Evolutionary conservation across 768 basidiomycete genomes (phyloP), one percentile per base, ranked within the genome.

Genomic region (Dentipellis fragilis): DNA sequence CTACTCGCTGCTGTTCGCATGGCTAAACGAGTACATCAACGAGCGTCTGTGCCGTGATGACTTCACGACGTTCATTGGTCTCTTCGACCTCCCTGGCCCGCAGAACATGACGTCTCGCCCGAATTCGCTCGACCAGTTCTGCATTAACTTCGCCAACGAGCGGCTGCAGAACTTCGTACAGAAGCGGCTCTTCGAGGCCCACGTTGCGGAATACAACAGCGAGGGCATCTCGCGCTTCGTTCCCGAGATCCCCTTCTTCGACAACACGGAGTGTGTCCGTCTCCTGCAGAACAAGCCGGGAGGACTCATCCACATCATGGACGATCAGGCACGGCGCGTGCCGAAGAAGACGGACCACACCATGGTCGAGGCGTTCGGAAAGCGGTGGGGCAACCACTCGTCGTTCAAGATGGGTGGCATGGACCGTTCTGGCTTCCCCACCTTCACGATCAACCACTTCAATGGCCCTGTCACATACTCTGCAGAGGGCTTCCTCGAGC

Each of bases 21-120:
- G 94, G 94, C 71, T 98, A 57, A 95, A 94, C 67, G 96, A 98
- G 66, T 81, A 91, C 66, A 86, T 98, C 74, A 98, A 98, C 67
- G 88, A 96, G 62, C 88, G 89, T 40, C 81, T 99, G 14, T 96
- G 93, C 74, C 83, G 85, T 21, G 94, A 97, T 39, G 93, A 96
- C 66, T 99, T 93, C 60, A 75, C 79, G 3, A 90, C 89, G 2
- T 96, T 94, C 72, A 86, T 98, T 61, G 91, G 93, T 9, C 77
- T 98, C 37, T 87, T 98, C 65, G 93, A 99, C 68, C 81, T 98
- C 10, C 93, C 95, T 2, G 93, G 95, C 5, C 80, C 88, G 4
- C 93, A 96, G 69, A 94, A 96, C 70, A 80, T 92, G 71, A 83
- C 86, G 3, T 86, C 84, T 56, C 80, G 91, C 1, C 75, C 87